Base-by-base conservation (phyloP, 176 grass and related monocot genomes). In the Hsuehochloa calcarea region DNA sequence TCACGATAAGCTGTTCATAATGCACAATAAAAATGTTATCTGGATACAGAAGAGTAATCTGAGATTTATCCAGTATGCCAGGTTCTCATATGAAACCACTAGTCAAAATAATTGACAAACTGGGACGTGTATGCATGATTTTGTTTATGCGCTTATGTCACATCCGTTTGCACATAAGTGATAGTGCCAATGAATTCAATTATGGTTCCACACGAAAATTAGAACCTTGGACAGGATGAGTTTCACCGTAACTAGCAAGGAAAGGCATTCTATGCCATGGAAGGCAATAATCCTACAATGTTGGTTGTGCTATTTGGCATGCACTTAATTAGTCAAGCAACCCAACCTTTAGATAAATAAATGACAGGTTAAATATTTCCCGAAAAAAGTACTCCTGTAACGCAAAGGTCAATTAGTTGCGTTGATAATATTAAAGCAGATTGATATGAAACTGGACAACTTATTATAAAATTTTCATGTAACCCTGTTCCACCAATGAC, bases 111-210 rank as follows among this genome's bases (percentile, higher is more conserved):
- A 71, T 72, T 39, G 40, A 0, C 2, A 80, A 60, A 75, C 70
- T 46, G 56, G 20, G 47, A 69, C 5, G 29, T 16, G 23, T 69
- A 85, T 56, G 39, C 29, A 77, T 38, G 29, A 77, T 26, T 15
- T 51, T 38, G 3, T 56, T 64, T 72, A 63, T 35, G 17, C 16
- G 50, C 22, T 25, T 29, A 52, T 72, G 40, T 59, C 50, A 17
- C 45, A 46, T 55, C 39, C 65, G n/a, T 74, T 80, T 88, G 66
- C 51, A 60, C 50, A 76, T 49, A n/a, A n/a, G 44, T 82, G 51
- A 61, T 61, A 50, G 26, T 27, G 29, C 14, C 15, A 77, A 72
- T 25, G 63, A 68, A 54, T 41, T 31, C 10, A 35, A 22, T 72
- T 29, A 85, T 55, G 17, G 58, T 67, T 72, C 5, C 6, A 79